These are phyloP conservation scores for Huiozyma sinensis DNA, from an alignment of 805 yeast species.

Conservation along the genomic window DNA sequence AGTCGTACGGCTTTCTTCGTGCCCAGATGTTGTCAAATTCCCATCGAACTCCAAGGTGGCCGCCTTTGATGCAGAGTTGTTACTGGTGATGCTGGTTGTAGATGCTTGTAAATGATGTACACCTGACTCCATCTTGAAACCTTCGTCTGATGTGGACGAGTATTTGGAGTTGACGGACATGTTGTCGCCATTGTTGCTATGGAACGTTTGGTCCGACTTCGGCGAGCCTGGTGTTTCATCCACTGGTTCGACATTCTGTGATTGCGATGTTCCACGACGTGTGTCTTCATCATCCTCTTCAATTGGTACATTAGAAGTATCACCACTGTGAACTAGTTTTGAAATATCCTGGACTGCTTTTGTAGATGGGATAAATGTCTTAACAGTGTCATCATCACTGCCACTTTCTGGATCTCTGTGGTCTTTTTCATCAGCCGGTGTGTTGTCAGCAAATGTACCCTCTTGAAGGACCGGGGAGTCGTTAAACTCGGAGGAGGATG, in stretches of 20 bases:
- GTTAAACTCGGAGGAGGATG: slow-evolving; percentile 35
- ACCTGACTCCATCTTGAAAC: slow-evolving; percentile 2
- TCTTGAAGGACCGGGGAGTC: slow-evolving; percentile 29
- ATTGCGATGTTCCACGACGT: background rate
- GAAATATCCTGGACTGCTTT: slow-evolving; percentile 34
- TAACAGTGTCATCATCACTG: background rate
- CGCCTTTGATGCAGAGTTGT: slow-evolving; percentile 1
- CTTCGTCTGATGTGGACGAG: slow-evolving; percentile 1
- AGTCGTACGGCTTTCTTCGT: no score
- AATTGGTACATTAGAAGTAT: background rate
- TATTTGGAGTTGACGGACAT: background rate
- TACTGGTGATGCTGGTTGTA: slow-evolving; percentile 21
- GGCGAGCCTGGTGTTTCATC: background rate
- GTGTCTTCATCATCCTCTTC: slow-evolving; percentile 6
- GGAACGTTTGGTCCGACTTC: background rate
- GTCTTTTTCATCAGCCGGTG: background rate
- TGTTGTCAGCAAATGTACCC: background rate
- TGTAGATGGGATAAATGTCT: slow-evolving; percentile 27
- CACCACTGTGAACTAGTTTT: slow-evolving; percentile 20
- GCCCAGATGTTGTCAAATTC: no score
- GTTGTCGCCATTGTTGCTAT: background rate
- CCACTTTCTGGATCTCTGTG: background rate
- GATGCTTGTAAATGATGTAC: slow-evolving; percentile 8
- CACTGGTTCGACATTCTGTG: background rate
- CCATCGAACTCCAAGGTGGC: background rate